Evolutionary conservation across 2,329 filamentous ascomycete species (phyloP), one percentile per base, ranked within the genome.

Genomic region (Microdochium bolleyi): DNA sequence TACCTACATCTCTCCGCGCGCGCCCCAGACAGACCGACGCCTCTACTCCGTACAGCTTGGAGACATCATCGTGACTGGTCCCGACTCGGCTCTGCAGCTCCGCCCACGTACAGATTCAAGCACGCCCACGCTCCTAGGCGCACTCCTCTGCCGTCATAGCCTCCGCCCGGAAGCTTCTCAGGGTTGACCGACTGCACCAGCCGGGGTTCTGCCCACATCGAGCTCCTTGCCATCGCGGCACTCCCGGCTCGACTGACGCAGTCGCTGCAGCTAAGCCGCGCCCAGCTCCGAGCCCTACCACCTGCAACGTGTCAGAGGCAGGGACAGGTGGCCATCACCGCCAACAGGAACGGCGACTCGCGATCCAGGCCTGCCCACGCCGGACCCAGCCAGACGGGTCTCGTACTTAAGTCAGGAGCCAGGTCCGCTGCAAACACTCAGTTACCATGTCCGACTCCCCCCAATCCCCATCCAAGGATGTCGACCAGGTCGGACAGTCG

Each of bases 401-500:
- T 22, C 14, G 13, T 21, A 16, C 19, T 46, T 46, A 16, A 46
- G 14, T 46, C 79, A 76, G 73, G 78, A 80, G 78, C 76, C 72
- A 78, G 75, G 79, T 70, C 79, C 79, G 78, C 78, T 82, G 79
- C 79, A 82, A 76, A 11, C 5, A 11, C 13, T 7, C 19, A 16
- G 79, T 84, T 84, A 85, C 89, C 90, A 94, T 96, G 92, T 95
- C 92, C 80, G 88, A 82, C 73, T 82, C 80, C 75, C 79, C 80
- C 73, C 79, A 90, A 83, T 91, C 87, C 83, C 89, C 91, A 80
- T 85, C 89, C 69, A 94, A 95, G 82, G 90, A 95, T 79, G 88
- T 91, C 80, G 92, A 96, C 81, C 88, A 87, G 81, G 86, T 83
- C 83, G 87, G 83, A 83, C 89, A 90, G 80, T 95, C 91, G 78